Percentiles rank a stretch among this genome's conserved stretches.
phyloP scores from a whole-genome alignment of 2,329 filamentous ascomycete species.

The Pochonia chlamydosporia region DNA sequence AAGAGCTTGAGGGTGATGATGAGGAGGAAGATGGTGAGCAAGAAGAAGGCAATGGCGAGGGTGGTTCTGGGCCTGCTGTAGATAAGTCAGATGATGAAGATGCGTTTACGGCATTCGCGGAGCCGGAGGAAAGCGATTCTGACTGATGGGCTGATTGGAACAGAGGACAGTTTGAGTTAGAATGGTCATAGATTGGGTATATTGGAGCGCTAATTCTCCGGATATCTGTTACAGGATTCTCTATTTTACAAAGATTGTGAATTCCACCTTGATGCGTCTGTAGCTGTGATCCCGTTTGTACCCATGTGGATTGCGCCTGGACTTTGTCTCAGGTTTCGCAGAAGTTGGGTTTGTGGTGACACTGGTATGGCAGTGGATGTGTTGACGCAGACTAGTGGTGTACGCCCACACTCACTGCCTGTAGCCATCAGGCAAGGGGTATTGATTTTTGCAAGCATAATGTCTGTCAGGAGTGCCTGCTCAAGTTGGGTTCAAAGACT shows the following conservation, averaged over 20 bases:
- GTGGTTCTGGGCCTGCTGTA: slow-evolving; percentile 17
- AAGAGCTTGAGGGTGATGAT: slow-evolving; percentile 43
- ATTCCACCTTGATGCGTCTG: background rate
- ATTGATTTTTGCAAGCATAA: background rate
- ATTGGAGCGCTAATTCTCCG: background rate
- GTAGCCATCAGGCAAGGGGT: background rate
- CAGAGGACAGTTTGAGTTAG: background rate
- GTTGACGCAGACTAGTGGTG: too few species aligned
- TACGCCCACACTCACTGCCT: too few species aligned
- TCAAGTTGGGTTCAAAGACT: slow-evolving; percentile 17
- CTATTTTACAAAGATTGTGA: background rate
- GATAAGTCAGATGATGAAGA: slow-evolving; percentile 44
- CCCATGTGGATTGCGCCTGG: too few species aligned
- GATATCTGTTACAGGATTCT: background rate
- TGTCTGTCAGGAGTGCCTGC: background rate
- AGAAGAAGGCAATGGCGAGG: slow-evolving; percentile 28
- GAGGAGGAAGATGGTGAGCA: slow-evolving; percentile 30
- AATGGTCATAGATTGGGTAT: background rate
- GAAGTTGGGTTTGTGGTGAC: too few species aligned
- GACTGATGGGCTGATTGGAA: slow-evolving; percentile 16
- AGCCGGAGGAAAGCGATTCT: slow-evolving; percentile 30
- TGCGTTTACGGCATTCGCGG: slow-evolving; percentile 54
- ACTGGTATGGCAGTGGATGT: too few species aligned
- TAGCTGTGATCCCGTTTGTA: too few species aligned
- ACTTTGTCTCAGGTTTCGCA: too few species aligned